Percentiles rank a stretch among this genome's conserved stretches.
phyloP scores from a whole-genome alignment of 1,284 basidiomycete genomes.

The Peniophora sp. region DNA sequence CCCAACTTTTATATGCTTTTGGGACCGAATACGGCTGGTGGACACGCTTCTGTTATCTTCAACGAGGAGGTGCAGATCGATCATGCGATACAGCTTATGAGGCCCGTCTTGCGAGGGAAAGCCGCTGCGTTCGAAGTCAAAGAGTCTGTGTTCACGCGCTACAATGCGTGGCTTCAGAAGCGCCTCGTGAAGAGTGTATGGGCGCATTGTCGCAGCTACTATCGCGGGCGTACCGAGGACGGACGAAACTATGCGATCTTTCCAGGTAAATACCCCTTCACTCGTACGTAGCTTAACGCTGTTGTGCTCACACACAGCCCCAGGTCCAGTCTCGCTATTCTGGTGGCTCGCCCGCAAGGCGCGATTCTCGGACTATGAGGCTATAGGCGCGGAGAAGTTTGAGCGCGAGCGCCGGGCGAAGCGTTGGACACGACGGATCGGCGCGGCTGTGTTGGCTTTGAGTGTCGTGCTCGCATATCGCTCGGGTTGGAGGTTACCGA shows the following conservation, averaged over 20 bases:
- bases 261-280: slow-evolving; percentile 16
- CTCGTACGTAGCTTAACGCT: too few relatives aligned
- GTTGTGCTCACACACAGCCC: too few relatives aligned
- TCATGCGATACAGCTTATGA: slow-evolving; percentile 36
- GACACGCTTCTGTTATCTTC: slow-evolving; percentile 46
- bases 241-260: slow-evolving; percentile 37
- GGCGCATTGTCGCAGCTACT: slow-evolving; percentile 42
- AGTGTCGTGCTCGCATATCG: too few relatives aligned
- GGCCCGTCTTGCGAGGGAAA: slow-evolving; percentile 36
- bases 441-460: too few relatives aligned
- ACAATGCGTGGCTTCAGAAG: slow-evolving; percentile 39
- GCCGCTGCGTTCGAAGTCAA: slow-evolving; percentile 38
- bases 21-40: slow-evolving; percentile 43
- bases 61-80: slow-evolving; percentile 43
- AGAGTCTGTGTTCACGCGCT: slow-evolving; percentile 30
- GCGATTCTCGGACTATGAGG: slow-evolving; percentile 31
- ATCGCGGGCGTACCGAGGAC: slow-evolving; percentile 26
- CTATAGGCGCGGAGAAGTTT: slow-evolving; percentile 24
- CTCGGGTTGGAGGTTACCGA: background rate
- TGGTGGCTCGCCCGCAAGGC: slow-evolving; percentile 39
- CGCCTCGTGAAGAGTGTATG: slow-evolving; percentile 36
- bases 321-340: slow-evolving; percentile 34
- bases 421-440: too few relatives aligned
- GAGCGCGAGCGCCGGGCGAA: too few relatives aligned
- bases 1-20: slow-evolving; percentile 42